Percentiles rank a stretch among this genome's conserved stretches.
phyloP scores from a whole-genome alignment of 179 eudicot genomes.

The Vitellaria paradoxa region DNA sequence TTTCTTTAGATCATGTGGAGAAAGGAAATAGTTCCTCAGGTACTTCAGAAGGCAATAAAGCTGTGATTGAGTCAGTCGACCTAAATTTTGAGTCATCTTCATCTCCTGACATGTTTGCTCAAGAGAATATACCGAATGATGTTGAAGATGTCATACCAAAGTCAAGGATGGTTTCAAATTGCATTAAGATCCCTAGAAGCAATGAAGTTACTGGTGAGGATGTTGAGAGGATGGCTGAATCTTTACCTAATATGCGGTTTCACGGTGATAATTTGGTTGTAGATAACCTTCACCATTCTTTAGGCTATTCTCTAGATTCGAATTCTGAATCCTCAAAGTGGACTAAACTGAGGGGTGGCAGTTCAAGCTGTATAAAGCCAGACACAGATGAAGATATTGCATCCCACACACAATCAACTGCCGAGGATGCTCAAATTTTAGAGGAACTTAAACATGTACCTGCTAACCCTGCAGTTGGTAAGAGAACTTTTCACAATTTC shows the following conservation, averaged over 20 bases:
- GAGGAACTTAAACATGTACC: constrained; percentile 35
- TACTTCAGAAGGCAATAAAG: too few relatives aligned
- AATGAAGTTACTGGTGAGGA: constrained; percentile 13
- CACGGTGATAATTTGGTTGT: constrained; percentile 26
- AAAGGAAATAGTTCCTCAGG: too few relatives aligned
- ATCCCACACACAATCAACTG: constrained; percentile 17
- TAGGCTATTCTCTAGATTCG: constrained; percentile 53
- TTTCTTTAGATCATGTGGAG: too few relatives aligned
- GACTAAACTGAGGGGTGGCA: constrained; percentile 21
- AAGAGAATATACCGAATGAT: too few relatives aligned
- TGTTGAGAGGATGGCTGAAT: constrained; percentile 36
- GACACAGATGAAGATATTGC: constrained; percentile 18
- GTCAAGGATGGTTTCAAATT: too few relatives aligned
- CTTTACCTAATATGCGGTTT: constrained; percentile 53
- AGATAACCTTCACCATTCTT: constrained; percentile 21
- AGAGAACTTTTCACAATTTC: constrained; percentile 19
- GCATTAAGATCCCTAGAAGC: too few relatives aligned
- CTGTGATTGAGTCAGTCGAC: too few relatives aligned
- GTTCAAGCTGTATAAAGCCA: constrained; percentile 14
- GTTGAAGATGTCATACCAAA: too few relatives aligned
- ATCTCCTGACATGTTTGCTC: too few relatives aligned
- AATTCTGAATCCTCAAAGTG: constrained; percentile 32
- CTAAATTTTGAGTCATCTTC: too few relatives aligned
- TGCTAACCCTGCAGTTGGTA: constrained; percentile 62
- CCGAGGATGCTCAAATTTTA: constrained; percentile 21